These are phyloP conservation scores for Tilletia setariae DNA, from an alignment of 1,284 basidiomycete genomes.

Conservation along the genomic window DNA sequence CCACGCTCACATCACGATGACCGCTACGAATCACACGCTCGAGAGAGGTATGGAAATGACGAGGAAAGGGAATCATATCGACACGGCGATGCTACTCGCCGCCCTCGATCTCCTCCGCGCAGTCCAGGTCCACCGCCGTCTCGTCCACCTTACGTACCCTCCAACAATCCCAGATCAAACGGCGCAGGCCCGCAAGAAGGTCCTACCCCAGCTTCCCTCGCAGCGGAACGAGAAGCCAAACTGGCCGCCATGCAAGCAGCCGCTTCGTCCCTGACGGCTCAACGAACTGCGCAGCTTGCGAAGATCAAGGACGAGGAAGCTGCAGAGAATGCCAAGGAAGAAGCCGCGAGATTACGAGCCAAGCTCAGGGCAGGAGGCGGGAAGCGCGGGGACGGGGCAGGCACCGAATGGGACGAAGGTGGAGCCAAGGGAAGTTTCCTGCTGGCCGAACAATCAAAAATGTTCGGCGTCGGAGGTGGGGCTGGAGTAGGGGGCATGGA, in stretches of 20 bases:
- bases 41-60: no score
- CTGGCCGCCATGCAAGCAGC: slow-evolving; percentile 79
- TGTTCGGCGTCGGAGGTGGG: slow-evolving; percentile 31
- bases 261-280: slow-evolving; percentile 65
- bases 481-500: slow-evolving; percentile 20
- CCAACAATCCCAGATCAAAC: not conserved
- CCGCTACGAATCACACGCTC: not conserved
- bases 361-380: slow-evolving; percentile 26
- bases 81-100: no score
- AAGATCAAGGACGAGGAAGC: slow-evolving; percentile 38
- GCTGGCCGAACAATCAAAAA: slow-evolving; percentile 41
- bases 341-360: slow-evolving; percentile 27
- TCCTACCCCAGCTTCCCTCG: slow-evolving; percentile 31
- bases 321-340: slow-evolving; percentile 33
- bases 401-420: slow-evolving; percentile 25
- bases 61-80: no score
- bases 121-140: slow-evolving; percentile 11
- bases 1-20: not conserved
- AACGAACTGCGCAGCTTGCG: slow-evolving; percentile 58
- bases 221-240: slow-evolving; percentile 70
- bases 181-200: not conserved
- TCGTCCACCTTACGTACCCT: not conserved
- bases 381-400: slow-evolving; percentile 15
- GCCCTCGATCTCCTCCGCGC: no score
- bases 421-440: slow-evolving; percentile 41